Percentiles rank a stretch among this genome's conserved stretches.
Conservation (phyloP, 1,139 yeast species). For the Blastobotrys indianensis region DNA sequence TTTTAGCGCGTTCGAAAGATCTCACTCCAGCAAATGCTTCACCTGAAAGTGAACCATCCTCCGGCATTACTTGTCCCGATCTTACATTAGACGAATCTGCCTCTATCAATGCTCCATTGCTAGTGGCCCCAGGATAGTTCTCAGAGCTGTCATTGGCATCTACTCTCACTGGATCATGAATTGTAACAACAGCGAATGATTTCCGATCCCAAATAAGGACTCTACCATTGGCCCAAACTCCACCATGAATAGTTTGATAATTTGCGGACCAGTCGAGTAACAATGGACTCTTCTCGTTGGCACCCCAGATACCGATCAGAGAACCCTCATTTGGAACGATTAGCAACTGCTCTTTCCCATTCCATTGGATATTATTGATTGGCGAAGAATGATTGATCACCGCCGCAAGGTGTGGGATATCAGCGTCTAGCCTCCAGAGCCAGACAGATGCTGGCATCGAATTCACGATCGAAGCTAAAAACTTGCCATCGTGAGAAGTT, state of each 20-base stretch:
- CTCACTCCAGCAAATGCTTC: too few relatives aligned
- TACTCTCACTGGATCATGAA: too few relatives aligned
- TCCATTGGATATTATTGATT: slow-evolving; percentile 18
- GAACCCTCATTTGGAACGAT: slow-evolving; percentile 16
- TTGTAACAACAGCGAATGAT: slow-evolving; percentile 4
- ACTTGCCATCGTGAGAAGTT: slow-evolving; percentile 14
- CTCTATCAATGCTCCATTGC: too few relatives aligned
- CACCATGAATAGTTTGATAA: slow-evolving; percentile 1
- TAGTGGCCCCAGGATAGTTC: too few relatives aligned
- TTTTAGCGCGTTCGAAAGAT: not conserved
- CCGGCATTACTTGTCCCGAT: too few relatives aligned
- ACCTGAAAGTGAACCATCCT: too few relatives aligned
- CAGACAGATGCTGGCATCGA: slow-evolving; percentile 22
- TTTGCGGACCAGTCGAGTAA: slow-evolving; percentile 13
- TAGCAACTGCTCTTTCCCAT: slow-evolving; percentile 10
- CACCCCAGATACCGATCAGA: slow-evolving; percentile 19
- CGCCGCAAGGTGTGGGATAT: slow-evolving; percentile 10
- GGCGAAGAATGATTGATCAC: slow-evolving; percentile 19
- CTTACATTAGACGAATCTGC: not conserved
- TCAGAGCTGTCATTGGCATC: not conserved
- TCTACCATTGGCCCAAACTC: not conserved
- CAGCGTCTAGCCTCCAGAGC: slow-evolving; percentile 20
- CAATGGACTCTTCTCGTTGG: slow-evolving; percentile 5
- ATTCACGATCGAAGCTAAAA: slow-evolving; percentile 17
- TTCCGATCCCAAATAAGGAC: slow-evolving; percentile 8